phyloP scores from a whole-genome alignment of 208 protist species.

The Plasmodiophora brassicae region DNA sequence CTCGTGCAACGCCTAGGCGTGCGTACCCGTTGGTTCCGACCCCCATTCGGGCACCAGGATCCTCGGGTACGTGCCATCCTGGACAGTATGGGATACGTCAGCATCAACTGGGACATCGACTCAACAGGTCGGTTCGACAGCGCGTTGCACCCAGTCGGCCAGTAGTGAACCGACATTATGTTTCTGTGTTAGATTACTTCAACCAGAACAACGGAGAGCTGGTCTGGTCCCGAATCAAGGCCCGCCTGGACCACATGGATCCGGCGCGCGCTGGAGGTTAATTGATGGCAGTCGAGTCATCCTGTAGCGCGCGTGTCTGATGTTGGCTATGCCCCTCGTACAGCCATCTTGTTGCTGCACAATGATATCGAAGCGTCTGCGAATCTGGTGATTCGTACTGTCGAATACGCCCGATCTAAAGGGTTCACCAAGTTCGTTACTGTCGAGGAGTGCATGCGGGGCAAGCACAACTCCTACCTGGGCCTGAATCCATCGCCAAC shows the following conservation, averaged over 20 bases:
- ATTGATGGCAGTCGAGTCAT: no score
- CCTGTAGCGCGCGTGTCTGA: no score
- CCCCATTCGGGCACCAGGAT: conserved; percentile 19
- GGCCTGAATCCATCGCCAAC: background rate
- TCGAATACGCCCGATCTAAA: background rate
- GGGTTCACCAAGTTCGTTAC: conserved; percentile 20
- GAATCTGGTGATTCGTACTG: background rate
- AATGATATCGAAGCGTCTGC: conserved; percentile 17
- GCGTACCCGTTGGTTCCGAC: background rate
- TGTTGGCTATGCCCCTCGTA: no score
- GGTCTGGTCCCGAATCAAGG: conserved; percentile 13
- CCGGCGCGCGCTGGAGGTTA: conserved; percentile 8
- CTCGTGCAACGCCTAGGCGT: background rate
- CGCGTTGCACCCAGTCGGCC: no score
- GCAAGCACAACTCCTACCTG: background rate
- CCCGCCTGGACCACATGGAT: background rate
- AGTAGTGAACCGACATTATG: no score
- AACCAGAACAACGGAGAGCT: background rate
- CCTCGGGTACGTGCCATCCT: background rate
- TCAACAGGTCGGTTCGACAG: no score
- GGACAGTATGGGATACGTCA: background rate
- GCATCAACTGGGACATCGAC: conserved; percentile 15
- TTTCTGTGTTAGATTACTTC: conserved; percentile 24
- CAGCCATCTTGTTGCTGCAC: background rate
- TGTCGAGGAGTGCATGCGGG: background rate